phyloP scores from a whole-genome alignment of 192 early-diverging fungal genomes.

The Backusella morwellensis region DNA sequence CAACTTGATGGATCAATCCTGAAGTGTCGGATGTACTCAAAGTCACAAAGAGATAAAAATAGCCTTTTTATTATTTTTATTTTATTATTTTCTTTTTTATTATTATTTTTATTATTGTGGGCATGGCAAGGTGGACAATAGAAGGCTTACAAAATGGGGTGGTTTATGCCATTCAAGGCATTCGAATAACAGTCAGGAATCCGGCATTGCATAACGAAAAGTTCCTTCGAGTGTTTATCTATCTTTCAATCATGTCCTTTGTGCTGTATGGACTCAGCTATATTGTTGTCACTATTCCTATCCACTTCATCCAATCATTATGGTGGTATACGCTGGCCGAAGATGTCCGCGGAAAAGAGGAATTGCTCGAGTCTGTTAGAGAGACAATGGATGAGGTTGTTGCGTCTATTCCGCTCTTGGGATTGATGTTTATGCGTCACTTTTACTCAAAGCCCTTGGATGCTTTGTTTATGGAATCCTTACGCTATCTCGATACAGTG shows the following conservation, averaged over 20 bases:
- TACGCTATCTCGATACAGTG: slow-evolving; percentile 40
- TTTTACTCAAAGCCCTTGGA: slow-evolving; percentile 59
- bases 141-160: slow-evolving; percentile 41
- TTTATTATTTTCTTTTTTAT: not conserved
- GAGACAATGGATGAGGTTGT: not conserved
- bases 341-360: not conserved
- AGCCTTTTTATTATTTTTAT: not conserved
- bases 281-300: slow-evolving; percentile 42
- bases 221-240: slow-evolving; percentile 38
- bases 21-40: not conserved
- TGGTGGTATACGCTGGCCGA: slow-evolving; percentile 19
- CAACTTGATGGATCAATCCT: not conserved
- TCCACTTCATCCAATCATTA: slow-evolving; percentile 32
- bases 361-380: not conserved
- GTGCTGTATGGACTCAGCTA: slow-evolving; percentile 39
- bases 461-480: slow-evolving; percentile 53
- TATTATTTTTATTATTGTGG: not conserved
- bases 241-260: slow-evolving; percentile 40
- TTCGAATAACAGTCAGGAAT: slow-evolving; percentile 40
- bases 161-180: slow-evolving; percentile 42
- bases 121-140: slow-evolving; percentile 31
- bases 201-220: slow-evolving; percentile 42
- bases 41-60: not conserved
- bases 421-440: slow-evolving; percentile 53
- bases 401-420: slow-evolving; percentile 43